Evolutionary conservation across 78 protist species (phyloP).

Genomic region (Dictyostelium capitatum): DNA sequence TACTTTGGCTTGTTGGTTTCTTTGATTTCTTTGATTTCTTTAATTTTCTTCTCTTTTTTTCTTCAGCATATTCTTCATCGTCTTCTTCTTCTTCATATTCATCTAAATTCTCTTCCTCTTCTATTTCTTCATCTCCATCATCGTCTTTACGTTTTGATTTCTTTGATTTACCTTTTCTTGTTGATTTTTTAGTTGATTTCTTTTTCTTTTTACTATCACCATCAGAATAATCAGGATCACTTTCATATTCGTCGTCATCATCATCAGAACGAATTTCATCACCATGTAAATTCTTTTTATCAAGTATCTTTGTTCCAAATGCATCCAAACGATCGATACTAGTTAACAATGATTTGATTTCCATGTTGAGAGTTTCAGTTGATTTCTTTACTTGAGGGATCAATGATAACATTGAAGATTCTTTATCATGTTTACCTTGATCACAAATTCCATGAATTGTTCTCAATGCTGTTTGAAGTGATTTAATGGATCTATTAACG

Average conservation of each 20-base stretch:
- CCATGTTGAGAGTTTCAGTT: constrained; percentile 30
- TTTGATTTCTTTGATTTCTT: background rate
- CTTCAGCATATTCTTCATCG: background rate
- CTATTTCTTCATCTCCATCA: background rate
- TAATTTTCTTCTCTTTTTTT: background rate
- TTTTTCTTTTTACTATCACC: background rate
- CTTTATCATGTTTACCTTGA: constrained; percentile 33
- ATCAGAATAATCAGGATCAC: background rate
- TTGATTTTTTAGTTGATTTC: background rate
- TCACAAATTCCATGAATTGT: constrained; percentile 19
- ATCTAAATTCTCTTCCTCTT: background rate
- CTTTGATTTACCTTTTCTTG: background rate
- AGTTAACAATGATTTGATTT: constrained; percentile 8
- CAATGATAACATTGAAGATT: constrained; percentile 5
- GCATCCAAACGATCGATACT: background rate
- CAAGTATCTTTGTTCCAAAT: constrained; percentile 1
- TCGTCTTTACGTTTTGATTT: background rate
- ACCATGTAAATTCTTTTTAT: background rate
- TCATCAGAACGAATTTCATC: background rate
- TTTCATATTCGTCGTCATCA: background rate
- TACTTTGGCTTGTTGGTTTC: background rate
- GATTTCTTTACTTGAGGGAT: constrained; percentile 39
- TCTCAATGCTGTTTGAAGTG: constrained; percentile 1
- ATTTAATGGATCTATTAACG: background rate
- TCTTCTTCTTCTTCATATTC: constrained; percentile 9